These are phyloP conservation scores for Erigeron philadelphicus DNA, from an alignment of 140 eudicot species.

Conservation along the genomic window DNA sequence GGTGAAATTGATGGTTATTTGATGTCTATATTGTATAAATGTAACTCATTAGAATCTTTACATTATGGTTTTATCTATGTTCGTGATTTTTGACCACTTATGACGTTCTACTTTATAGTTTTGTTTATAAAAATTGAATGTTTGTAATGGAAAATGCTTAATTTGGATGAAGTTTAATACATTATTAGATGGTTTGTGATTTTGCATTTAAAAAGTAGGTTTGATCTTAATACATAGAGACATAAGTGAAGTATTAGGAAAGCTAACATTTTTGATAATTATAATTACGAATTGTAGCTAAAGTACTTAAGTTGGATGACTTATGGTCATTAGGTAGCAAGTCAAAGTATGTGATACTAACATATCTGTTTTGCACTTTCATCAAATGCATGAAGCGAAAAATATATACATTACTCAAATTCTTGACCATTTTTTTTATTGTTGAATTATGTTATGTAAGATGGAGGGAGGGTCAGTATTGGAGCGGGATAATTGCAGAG, in stretches of 20 bases:
- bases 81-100: conserved; percentile 1
- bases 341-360: background rate
- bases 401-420: background rate
- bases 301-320: background rate
- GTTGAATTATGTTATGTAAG: conserved; percentile 26
- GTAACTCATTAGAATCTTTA: background rate
- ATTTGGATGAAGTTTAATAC: conserved; percentile 10
- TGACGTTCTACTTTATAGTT: background rate
- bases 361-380: background rate
- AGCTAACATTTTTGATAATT: background rate
- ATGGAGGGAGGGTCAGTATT: conserved; percentile 47
- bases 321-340: background rate
- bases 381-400: background rate
- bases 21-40: conserved; percentile 4
- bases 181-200: background rate
- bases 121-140: conserved; percentile 10
- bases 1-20: too few relatives aligned
- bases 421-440: background rate
- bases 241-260: background rate
- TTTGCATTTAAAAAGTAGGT: background rate
- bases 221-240: background rate
- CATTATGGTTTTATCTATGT: background rate
- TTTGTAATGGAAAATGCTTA: conserved; percentile 11
- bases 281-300: conserved; percentile 3
- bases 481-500: conserved; percentile 72